These are phyloP conservation scores for Bertia moriformis DNA, from an alignment of 2,329 filamentous ascomycete genomes.

Conservation along the genomic window DNA sequence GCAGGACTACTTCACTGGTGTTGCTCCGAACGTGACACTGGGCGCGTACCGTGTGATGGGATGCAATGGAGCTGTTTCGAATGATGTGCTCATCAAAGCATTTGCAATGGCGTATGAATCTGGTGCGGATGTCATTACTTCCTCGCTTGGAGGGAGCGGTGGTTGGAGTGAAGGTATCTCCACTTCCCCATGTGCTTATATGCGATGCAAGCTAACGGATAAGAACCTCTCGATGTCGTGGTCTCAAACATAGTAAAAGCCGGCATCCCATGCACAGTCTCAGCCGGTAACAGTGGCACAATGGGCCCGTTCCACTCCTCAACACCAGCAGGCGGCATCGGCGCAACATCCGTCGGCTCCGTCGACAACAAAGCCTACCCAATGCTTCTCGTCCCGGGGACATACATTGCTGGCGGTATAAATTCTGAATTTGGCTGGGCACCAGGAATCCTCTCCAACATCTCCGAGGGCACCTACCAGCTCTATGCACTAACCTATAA, in stretches of 20 bases:
- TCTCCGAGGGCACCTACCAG: conserved; percentile 4
- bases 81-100: conserved; percentile 42
- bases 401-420: conserved; percentile 5
- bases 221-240: too few relatives aligned
- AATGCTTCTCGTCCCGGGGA: conserved; percentile 5
- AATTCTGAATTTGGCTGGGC: conserved; percentile 5
- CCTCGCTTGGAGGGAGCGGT: conserved; percentile 32
- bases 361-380: conserved; percentile 23
- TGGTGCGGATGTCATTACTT: conserved; percentile 40
- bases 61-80: conserved; percentile 30
- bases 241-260: conserved; percentile 35
- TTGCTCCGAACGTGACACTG: conserved; percentile 37
- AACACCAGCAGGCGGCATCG: conserved; percentile 28
- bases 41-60: conserved; percentile 43
- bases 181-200: too few relatives aligned
- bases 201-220: too few relatives aligned
- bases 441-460: conserved; percentile 2
- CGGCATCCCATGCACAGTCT: conserved; percentile 34
- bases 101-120: conserved; percentile 45
- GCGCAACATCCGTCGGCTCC: conserved; percentile 31
- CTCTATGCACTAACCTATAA: conserved; percentile 4
- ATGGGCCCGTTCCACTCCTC: conserved; percentile 27
- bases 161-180: conserved; percentile 37
- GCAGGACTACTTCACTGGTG: conserved; percentile 38
- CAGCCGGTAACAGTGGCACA: conserved; percentile 37